Evolutionary conservation across 2,329 filamentous ascomycete genomes (phyloP).

Genomic region (Diaporthe capsici): DNA sequence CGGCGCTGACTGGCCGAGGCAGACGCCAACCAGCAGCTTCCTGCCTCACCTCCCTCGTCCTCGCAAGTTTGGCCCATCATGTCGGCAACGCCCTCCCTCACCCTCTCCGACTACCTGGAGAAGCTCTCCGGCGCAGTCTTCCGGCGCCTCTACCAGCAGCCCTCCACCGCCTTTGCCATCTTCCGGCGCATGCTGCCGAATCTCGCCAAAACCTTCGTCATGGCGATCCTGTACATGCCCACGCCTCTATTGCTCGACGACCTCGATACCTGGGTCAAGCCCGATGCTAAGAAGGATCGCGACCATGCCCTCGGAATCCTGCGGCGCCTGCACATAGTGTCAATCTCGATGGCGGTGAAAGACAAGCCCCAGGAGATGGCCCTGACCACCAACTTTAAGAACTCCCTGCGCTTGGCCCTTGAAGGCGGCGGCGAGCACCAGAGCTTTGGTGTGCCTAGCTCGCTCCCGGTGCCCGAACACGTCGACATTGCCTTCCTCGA

Average conservation of each 20-base stretch:
- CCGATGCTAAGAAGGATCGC: conserved; percentile 76
- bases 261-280: conserved; percentile 88
- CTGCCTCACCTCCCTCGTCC: neutral
- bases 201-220: conserved; percentile 94
- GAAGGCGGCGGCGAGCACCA: conserved; percentile 88
- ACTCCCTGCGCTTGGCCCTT: conserved; percentile 86
- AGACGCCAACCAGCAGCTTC: conserved; percentile 11
- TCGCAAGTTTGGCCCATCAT: conserved; percentile 45
- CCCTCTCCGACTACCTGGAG: conserved; percentile 92
- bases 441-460: conserved; percentile 91
- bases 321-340: conserved; percentile 87
- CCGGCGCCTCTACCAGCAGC: conserved; percentile 92
- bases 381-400: conserved; percentile 85
- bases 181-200: conserved; percentile 98
- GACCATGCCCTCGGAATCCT: conserved; percentile 88
- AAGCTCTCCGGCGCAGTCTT: conserved; percentile 91
- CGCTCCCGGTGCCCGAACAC: conserved; percentile 70
- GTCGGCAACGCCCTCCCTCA: conserved; percentile 67
- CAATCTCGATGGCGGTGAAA: conserved; percentile 71
- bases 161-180: conserved; percentile 93
- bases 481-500: conserved; percentile 84
- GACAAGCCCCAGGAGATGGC: conserved; percentile 79
- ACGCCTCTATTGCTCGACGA: conserved; percentile 83
- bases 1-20: conserved; percentile 13
- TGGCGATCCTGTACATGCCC: conserved; percentile 94